A percentile compares a stretch with the other conserved stretches of the same genome.
Conservation (phyloP, 108 stramenopile genomes). For the Cyclotella atomus region DNA sequence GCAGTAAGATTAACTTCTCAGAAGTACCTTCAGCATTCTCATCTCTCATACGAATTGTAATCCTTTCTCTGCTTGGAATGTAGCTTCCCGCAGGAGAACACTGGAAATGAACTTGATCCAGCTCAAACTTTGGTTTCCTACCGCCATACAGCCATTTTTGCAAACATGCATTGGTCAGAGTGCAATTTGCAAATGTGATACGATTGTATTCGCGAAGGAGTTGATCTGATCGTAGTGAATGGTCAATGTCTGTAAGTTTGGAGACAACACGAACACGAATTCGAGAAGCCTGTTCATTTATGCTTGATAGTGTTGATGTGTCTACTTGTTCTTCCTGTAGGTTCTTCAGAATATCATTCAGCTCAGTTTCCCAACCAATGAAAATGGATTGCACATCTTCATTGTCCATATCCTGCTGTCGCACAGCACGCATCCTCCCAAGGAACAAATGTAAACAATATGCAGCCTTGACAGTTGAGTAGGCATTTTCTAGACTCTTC, state of each 20-base stretch:
- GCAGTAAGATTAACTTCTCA: constrained; percentile 52
- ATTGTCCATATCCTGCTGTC: constrained; percentile 13
- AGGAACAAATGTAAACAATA: constrained; percentile 53
- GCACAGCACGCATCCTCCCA: constrained; percentile 29
- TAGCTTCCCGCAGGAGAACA: constrained; percentile 27
- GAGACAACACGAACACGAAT: background rate
- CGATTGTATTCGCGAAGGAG: constrained; percentile 56
- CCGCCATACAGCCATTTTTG: constrained; percentile 45
- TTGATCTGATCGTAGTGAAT: constrained; percentile 42
- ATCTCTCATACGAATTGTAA: constrained; percentile 66
- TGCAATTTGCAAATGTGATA: constrained; percentile 49
- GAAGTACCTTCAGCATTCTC: constrained; percentile 37
- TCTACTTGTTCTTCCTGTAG: too few relatives aligned
- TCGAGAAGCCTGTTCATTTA: too few relatives aligned
- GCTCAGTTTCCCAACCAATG: background rate
- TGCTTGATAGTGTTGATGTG: too few relatives aligned
- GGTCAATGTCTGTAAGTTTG: constrained; percentile 18
- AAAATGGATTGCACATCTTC: background rate
- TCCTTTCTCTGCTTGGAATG: constrained; percentile 59
- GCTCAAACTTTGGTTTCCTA: constrained; percentile 46
- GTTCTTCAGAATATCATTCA: background rate
- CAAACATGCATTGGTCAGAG: constrained; percentile 59
- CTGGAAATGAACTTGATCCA: constrained; percentile 26
- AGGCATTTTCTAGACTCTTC: constrained; percentile 33
- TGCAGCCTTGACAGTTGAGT: constrained; percentile 19